Conservation (phyloP, 106 monocot genomes). For the Dendrobium officinale region DNA sequence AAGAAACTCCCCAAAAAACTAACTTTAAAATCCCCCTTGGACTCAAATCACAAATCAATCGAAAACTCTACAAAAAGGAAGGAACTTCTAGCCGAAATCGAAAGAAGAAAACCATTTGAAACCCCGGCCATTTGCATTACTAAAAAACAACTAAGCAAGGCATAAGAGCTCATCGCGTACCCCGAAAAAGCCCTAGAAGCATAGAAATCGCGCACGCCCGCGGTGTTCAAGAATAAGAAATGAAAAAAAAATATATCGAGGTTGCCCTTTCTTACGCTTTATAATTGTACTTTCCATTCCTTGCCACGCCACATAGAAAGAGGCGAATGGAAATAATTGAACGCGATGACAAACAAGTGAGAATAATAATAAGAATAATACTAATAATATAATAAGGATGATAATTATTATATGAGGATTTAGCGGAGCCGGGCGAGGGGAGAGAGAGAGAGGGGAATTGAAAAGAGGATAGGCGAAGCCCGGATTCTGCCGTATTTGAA, state of each 20-base stretch:
- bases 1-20: not conserved
- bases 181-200: constrained; percentile 2
- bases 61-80: not conserved
- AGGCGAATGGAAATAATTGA: not conserved
- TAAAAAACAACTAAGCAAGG: not conserved
- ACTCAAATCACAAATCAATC: not conserved
- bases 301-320: not conserved
- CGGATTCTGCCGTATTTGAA: constrained; percentile 17
- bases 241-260: not conserved
- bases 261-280: not conserved
- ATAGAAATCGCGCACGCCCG: not conserved
- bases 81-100: not conserved
- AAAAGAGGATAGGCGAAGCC: not conserved
- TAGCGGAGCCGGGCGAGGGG: not conserved
- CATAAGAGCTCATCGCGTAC: not conserved
- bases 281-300: not conserved
- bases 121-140: not conserved
- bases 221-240: not conserved
- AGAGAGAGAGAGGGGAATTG: not conserved
- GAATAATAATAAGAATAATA: not conserved
- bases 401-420: not conserved
- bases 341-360: too few relatives aligned
- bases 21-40: not conserved
- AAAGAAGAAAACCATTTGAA: not conserved
- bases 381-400: not conserved